phyloP scores from a whole-genome alignment of 805 yeast species.

The Candida ipomoeae region DNA sequence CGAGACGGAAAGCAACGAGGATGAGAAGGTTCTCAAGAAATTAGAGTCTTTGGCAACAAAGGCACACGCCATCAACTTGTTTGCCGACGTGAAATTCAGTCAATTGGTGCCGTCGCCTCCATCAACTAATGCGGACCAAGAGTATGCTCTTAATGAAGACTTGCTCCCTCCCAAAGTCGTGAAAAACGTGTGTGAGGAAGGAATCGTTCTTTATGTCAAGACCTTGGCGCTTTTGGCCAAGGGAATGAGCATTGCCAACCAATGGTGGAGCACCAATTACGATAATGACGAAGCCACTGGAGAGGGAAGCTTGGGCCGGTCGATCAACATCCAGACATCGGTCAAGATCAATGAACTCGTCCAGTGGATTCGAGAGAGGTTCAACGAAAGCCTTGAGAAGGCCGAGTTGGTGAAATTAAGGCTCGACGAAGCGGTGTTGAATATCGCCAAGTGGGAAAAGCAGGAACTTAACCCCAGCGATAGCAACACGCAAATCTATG shows the following conservation, averaged over 20 bases:
- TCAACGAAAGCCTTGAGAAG: slow-evolving; percentile 83
- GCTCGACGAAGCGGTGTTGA: slow-evolving; percentile 47
- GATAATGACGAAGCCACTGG: slow-evolving; percentile 13
- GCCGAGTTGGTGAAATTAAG: slow-evolving; percentile 73
- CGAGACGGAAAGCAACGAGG: slow-evolving; percentile 15
- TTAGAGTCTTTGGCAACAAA: slow-evolving; percentile 81
- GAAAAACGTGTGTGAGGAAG: slow-evolving; percentile 71
- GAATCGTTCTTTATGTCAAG: slow-evolving; percentile 79
- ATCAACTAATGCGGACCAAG: slow-evolving; percentile 41
- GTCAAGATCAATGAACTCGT: slow-evolving; percentile 61
- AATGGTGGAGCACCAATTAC: slow-evolving; percentile 73
- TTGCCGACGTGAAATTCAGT: slow-evolving; percentile 86
- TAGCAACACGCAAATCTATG: slow-evolving; percentile 7
- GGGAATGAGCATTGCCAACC: slow-evolving; percentile 82
- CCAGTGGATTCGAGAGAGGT: slow-evolving; percentile 87
- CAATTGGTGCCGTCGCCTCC: slow-evolving; percentile 79
- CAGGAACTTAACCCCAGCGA: not conserved
- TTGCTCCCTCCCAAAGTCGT: slow-evolving; percentile 54
- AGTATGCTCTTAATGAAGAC: slow-evolving; percentile 35
- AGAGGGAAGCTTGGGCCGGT: slow-evolving; percentile 10
- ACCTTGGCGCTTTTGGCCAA: slow-evolving; percentile 74
- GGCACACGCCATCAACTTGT: slow-evolving; percentile 82
- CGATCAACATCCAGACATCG: slow-evolving; percentile 21
- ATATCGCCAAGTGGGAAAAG: slow-evolving; percentile 17
- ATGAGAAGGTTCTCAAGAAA: slow-evolving; percentile 37